Base-by-base conservation (phyloP, 805 yeast species). In the Candida silvicultrix region DNA sequence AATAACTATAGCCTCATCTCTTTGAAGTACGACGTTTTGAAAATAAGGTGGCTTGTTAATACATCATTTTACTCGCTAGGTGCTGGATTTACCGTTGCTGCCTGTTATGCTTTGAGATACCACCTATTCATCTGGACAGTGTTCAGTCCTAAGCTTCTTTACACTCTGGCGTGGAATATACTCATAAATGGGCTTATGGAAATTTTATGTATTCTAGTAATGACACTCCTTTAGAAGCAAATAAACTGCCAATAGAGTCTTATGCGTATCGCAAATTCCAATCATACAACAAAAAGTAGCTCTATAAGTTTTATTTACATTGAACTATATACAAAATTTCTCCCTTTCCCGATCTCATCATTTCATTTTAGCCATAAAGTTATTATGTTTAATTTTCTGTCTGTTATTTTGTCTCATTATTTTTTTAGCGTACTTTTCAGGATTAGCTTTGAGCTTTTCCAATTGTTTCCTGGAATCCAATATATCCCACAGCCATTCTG, bases 121-220 rank as follows among this genome's bases (percentile, higher is more conserved):
- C 99, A 94, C 63, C 70, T 94, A 46, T 94, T 94, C 61, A 85
- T 94, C 10, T 94, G 99, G 99, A 90, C 98, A 2, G 99, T 94
- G 8, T 94, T 94, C 67, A 86, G 96, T 43, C 99, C 99, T 1
- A 92, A 90, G 58, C 63, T 94, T 5, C 73, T 95, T 32, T 94
- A 84, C 61, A 82, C 83, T 53, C 78, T 80, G 2, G 81, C 82
- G 3, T 94, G 98, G 98, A 68, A 75, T 29, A 45, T 77, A 4
- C 67, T 79, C 40, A 68, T 81, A 71, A 64, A 64, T 55, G 39
- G 68, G 44, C 45, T 81, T 45, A 41, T 47, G 11, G 59, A 56
- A 38, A 6, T 45, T 5, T 2, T 49, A 0, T 40, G 50, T 7
- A 23, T 49, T 2, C 18, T 35, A 2, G 15, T 53, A 1, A 50